Conservation (phyloP, 2,329 filamentous ascomycete genomes). For the Ophiostoma sp. region DNA sequence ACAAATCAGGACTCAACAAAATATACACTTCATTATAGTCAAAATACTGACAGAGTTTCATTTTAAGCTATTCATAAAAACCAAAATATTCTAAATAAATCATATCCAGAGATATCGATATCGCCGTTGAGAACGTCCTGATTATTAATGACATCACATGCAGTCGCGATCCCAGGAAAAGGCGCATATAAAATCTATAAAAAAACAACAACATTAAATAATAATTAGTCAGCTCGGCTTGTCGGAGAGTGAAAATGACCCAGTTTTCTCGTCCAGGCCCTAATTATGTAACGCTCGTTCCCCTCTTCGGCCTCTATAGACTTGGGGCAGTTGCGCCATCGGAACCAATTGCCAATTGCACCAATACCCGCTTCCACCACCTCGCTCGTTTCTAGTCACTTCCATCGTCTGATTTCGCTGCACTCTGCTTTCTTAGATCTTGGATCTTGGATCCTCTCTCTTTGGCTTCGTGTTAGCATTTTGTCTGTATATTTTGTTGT, state of each 20-base stretch:
- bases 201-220: too few relatives aligned
- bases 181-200: conserved; percentile 25
- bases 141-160: conserved; percentile 1
- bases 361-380: conserved; percentile 7
- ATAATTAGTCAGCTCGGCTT: background rate
- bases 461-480: background rate
- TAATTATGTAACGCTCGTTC: conserved; percentile 4
- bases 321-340: background rate
- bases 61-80: background rate
- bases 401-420: background rate
- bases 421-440: background rate
- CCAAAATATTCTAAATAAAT: background rate
- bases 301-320: background rate
- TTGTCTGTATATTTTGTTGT: background rate
- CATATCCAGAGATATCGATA: background rate
- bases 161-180: background rate
- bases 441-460: background rate
- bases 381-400: conserved; percentile 12
- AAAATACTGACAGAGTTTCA: background rate
- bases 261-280: background rate
- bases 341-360: conserved; percentile 6
- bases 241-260: background rate
- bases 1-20: background rate
- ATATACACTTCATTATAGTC: background rate
- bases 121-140: background rate